phyloP scores from a whole-genome alignment of 2,329 filamentous ascomycete species.

The Neobulgaria alba region DNA sequence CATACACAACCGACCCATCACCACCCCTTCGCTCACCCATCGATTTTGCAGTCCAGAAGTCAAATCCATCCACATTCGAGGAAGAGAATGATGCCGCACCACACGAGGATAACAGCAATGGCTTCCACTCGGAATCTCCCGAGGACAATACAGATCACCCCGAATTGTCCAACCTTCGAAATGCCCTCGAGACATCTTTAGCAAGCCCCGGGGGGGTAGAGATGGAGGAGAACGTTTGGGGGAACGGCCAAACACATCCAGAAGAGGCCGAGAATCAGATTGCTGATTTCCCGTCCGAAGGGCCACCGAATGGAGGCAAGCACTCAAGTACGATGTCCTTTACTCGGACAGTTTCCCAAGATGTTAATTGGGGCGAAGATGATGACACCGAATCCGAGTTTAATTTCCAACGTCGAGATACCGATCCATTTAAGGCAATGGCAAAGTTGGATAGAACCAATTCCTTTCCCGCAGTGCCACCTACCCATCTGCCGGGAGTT shows the following conservation, averaged over 20 bases:
- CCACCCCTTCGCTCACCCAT: constrained; percentile 3
- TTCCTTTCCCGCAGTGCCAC: constrained; percentile 52
- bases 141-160: constrained; percentile 15
- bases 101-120: neutral
- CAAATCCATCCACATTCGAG: neutral
- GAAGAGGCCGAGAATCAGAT: constrained; percentile 11
- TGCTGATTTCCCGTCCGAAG: constrained; percentile 18
- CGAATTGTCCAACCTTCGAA: constrained; percentile 17
- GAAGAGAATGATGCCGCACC: neutral
- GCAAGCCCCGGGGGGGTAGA: constrained; percentile 22
- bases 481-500: constrained; percentile 29
- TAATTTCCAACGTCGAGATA: constrained; percentile 42
- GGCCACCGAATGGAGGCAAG: constrained; percentile 34
- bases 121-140: neutral
- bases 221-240: constrained; percentile 18
- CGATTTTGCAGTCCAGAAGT: neutral
- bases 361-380: constrained; percentile 51
- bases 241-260: constrained; percentile 12
- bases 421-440: constrained; percentile 54
- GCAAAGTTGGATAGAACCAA: constrained; percentile 49
- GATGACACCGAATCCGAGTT: constrained; percentile 45
- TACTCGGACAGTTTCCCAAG: constrained; percentile 54
- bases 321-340: constrained; percentile 56
- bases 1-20: constrained; percentile 6
- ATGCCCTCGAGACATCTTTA: constrained; percentile 23